phyloP scores from a whole-genome alignment of 192 early-diverging fungal species.

The Entomortierella parvispora region DNA sequence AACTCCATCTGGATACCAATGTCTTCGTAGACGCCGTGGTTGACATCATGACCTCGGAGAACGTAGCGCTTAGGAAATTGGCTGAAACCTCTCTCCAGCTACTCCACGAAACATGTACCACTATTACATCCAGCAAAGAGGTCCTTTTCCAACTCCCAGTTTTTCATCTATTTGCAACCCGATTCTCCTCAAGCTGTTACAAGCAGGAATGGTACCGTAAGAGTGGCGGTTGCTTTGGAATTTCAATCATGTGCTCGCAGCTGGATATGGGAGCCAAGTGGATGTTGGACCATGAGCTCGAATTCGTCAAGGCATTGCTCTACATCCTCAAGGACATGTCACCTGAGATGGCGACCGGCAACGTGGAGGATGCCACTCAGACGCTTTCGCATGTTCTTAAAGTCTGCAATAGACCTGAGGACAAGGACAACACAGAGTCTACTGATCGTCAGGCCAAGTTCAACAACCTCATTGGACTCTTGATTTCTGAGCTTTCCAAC shows the following conservation, averaged over 20 bases:
- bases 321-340: conserved; percentile 95
- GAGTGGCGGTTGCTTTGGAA: conserved; percentile 91
- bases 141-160: conserved; percentile 71
- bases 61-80: conserved; percentile 63
- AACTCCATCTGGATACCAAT: conserved; percentile 64
- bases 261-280: conserved; percentile 88
- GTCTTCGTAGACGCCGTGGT: conserved; percentile 86
- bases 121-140: conserved; percentile 68
- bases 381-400: conserved; percentile 79
- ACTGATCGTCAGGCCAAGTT: conserved; percentile 72
- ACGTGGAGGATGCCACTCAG: conserved; percentile 76
- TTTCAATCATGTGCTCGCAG: conserved; percentile 82
- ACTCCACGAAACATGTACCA: conserved; percentile 68
- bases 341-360: conserved; percentile 78
- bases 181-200: conserved; percentile 94
- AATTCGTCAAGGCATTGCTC: conserved; percentile 91
- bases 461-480: conserved; percentile 77
- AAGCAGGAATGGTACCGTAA: conserved; percentile 87
- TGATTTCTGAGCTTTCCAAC: conserved; percentile 93
- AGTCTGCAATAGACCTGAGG: conserved; percentile 70
- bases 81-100: conserved; percentile 73
- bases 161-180: conserved; percentile 82
- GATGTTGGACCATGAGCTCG: conserved; percentile 94
- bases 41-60: conserved; percentile 78
- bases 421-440: conserved; percentile 60